phyloP scores from a whole-genome alignment of 169 alveolate species.

The Cryptosporidium felis region DNA sequence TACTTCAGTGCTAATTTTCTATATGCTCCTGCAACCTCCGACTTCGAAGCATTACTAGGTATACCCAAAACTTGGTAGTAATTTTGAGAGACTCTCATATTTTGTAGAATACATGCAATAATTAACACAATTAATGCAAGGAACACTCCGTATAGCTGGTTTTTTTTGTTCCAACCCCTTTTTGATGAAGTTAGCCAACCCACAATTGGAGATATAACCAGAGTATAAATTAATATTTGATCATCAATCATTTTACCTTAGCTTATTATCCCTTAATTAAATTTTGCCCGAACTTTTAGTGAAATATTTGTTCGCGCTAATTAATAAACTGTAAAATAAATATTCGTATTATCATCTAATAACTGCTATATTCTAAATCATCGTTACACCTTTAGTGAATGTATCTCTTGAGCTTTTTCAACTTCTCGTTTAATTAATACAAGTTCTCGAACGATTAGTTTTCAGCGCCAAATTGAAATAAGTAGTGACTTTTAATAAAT shows the following conservation, averaged over 20 bases:
- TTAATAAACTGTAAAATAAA: too few relatives aligned
- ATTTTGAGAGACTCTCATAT: slow-evolving; percentile 74
- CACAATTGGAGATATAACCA: slow-evolving; percentile 37
- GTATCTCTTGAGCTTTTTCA: too few relatives aligned
- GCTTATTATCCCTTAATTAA: too few relatives aligned
- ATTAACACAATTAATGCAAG: slow-evolving; percentile 20
- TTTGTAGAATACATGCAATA: slow-evolving; percentile 46
- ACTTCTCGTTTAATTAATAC: too few relatives aligned
- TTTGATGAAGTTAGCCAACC: slow-evolving; percentile 68
- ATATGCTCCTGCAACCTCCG: slow-evolving; percentile 89
- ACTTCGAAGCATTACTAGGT: slow-evolving; percentile 80
- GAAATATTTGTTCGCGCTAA: neutral
- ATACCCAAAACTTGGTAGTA: slow-evolving; percentile 82
- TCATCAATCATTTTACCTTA: slow-evolving; percentile 45
- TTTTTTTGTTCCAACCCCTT: slow-evolving; percentile 61
- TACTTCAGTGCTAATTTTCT: slow-evolving; percentile 90
- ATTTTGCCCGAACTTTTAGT: neutral
- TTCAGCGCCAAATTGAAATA: too few relatives aligned
- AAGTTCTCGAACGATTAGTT: too few relatives aligned
- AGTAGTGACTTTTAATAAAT: too few relatives aligned
- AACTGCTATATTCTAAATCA: too few relatives aligned
- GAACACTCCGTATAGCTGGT: slow-evolving; percentile 30
- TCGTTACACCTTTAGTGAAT: too few relatives aligned
- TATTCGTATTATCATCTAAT: too few relatives aligned
- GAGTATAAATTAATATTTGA: slow-evolving; percentile 35